Percentiles rank a stretch among this genome's conserved stretches.
Evolutionary conservation across 2,329 filamentous ascomycete species (phyloP).

Genomic region (Colletotrichum eremochloae): DNA sequence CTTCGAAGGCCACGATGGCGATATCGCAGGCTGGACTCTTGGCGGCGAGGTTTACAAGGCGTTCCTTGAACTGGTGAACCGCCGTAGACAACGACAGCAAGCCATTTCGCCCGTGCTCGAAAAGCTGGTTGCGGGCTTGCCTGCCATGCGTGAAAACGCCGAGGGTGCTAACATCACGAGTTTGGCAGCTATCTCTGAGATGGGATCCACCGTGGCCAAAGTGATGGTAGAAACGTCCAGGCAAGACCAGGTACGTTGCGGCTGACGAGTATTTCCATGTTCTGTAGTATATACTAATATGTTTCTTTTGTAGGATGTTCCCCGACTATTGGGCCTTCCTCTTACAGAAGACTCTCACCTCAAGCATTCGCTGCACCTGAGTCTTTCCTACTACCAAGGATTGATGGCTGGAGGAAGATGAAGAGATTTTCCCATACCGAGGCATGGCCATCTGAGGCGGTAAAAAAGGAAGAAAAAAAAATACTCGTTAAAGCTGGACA

Average conservation of each 20-base stretch:
- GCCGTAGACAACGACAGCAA: conserved; percentile 55
- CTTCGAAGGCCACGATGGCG: conserved; percentile 74
- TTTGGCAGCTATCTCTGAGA: conserved; percentile 83
- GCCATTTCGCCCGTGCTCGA: conserved; percentile 64
- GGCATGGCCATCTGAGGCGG: background rate
- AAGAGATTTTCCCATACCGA: background rate
- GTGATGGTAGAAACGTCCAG: conserved; percentile 69
- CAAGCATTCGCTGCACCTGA: conserved; percentile 77
- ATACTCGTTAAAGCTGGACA: background rate
- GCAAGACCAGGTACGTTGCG: conserved; percentile 67
- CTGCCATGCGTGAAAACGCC: conserved; percentile 64
- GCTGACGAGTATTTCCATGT: background rate
- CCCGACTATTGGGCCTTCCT: conserved; percentile 69
- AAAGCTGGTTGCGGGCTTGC: conserved; percentile 68
- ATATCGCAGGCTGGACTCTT: conserved; percentile 79
- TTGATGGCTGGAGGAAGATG: conserved; percentile 63
- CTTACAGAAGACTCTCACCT: conserved; percentile 81
- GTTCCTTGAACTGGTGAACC: conserved; percentile 67
- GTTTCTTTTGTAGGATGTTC: conserved; percentile 55
- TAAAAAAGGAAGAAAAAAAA: background rate
- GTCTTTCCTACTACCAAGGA: conserved; percentile 76
- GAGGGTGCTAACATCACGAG: conserved; percentile 61
- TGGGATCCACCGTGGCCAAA: conserved; percentile 79
- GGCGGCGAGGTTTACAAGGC: conserved; percentile 84
- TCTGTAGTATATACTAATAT: conserved; percentile 43